Conservation (phyloP, 2,329 filamentous ascomycete genomes). For the Ramularia endophylla region DNA sequence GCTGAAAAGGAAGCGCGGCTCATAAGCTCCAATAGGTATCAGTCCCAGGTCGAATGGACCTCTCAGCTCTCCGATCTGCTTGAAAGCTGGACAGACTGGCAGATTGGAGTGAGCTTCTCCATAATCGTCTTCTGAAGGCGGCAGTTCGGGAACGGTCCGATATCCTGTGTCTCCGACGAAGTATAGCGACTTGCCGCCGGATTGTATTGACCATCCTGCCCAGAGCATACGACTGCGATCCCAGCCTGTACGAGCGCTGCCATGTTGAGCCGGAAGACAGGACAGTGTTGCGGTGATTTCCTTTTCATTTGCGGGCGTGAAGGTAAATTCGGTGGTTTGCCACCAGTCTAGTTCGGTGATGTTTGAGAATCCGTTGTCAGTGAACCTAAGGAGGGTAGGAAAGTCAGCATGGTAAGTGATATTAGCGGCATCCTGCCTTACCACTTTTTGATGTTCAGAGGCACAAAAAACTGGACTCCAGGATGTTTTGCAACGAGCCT, state of each 20-base stretch:
- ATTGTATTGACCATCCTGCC: constrained; percentile 77
- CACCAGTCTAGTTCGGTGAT: constrained; percentile 95
- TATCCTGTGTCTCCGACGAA: constrained; percentile 90
- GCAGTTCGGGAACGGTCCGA: constrained; percentile 63
- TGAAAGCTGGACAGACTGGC: constrained; percentile 77
- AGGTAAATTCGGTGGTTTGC: constrained; percentile 70
- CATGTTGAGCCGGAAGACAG: constrained; percentile 81
- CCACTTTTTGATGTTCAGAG: constrained; percentile 76
- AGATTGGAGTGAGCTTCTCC: constrained; percentile 55
- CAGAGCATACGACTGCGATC: constrained; percentile 76
- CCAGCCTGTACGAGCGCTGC: constrained; percentile 59
- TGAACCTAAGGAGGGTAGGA: constrained; percentile 50
- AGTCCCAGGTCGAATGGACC: constrained; percentile 88
- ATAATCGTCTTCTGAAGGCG: constrained; percentile 64
- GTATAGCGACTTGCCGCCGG: constrained; percentile 71
- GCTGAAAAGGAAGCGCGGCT: constrained; percentile 67
- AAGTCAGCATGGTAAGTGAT: too few species aligned
- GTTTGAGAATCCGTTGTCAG: constrained; percentile 60
- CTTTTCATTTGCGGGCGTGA: constrained; percentile 40
- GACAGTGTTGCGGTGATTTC: constrained; percentile 66
- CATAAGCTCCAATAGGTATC: constrained; percentile 89
- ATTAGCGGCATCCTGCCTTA: too few species aligned
- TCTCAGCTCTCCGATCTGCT: constrained; percentile 69
- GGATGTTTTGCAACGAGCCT: constrained; percentile 67
- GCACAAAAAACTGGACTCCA: constrained; percentile 80